Base-by-base conservation (phyloP, 2,329 filamentous ascomycete genomes). In the Arthrinium phaeospermum region DNA sequence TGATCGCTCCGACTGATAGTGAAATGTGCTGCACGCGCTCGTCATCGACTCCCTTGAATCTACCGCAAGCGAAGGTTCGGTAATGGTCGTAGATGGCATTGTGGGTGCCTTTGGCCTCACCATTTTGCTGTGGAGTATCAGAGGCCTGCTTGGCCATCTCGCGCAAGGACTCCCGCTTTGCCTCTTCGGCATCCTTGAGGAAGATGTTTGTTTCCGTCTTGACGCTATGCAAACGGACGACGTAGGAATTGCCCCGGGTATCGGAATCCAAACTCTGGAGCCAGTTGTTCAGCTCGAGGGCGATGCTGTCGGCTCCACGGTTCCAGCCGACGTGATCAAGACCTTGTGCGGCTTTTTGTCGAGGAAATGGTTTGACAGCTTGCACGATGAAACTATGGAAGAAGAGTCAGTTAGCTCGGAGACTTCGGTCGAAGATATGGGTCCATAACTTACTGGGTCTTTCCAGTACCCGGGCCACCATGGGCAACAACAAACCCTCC, bases 361-460 rank as follows among this genome's bases (percentile, higher is more conserved):
- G 14, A 71, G 70, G 61, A 71, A 71, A 71, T 8, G 70, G 70
- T 14, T 67, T 71, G 12, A 45, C 30, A 2, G n/a, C 41, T 24
- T 51, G 47, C 2, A 67, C 8, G 3, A 53, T 24, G 41, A 68
- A 67, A 44, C 70, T 68, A 37, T 22, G n/a, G n/a, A n/a, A n/a
- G n/a, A n/a, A n/a, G n/a, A n/a, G n/a, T n/a, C n/a, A n/a, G n/a
- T n/a, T n/a, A n/a, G n/a, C n/a, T n/a, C n/a, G n/a, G n/a, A n/a
- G n/a, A n/a, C n/a, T n/a, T n/a, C n/a, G n/a, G n/a, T n/a, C n/a
- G n/a, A n/a, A n/a, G n/a, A n/a, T n/a, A n/a, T n/a, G n/a, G n/a
- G n/a, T n/a, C n/a, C n/a, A n/a, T n/a, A n/a, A n/a, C n/a, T 53
- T 68, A 71, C 70, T 71, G 57, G 46, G 70, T 71, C 51, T 71